A percentile compares a stretch with the other conserved stretches of the same genome.
Evolutionary conservation across 2,329 filamentous ascomycete species (phyloP).

Genomic region (Botrytis squamosa): DNA sequence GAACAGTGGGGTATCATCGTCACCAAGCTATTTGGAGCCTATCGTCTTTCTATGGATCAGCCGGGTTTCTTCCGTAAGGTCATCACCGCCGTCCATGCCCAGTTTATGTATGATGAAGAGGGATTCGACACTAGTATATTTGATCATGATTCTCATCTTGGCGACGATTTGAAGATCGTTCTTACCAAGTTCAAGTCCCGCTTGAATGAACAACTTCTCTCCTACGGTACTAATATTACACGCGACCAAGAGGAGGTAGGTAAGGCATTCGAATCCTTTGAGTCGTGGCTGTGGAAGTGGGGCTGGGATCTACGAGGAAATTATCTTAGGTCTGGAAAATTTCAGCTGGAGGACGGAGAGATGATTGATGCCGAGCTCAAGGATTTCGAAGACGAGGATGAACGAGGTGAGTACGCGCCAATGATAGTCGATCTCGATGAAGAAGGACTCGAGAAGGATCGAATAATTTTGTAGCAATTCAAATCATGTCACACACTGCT

Average conservation of each 20-base stretch:
- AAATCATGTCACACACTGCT: constrained; percentile 12
- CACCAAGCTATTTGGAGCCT: constrained; percentile 52
- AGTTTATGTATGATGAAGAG: constrained; percentile 53
- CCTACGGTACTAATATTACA: constrained; percentile 40
- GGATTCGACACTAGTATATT: constrained; percentile 48
- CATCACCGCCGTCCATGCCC: constrained; percentile 52
- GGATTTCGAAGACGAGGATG: constrained; percentile 54
- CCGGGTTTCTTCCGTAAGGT: constrained; percentile 50
- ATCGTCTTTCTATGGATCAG: constrained; percentile 44
- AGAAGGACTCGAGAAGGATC: constrained; percentile 37
- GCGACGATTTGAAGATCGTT: constrained; percentile 45
- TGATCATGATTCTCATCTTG: constrained; percentile 37
- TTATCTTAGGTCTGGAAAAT: constrained; percentile 49
- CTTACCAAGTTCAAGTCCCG: constrained; percentile 56
- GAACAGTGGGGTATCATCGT: constrained; percentile 62
- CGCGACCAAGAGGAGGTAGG: constrained; percentile 47
- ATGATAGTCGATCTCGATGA: constrained; percentile 39
- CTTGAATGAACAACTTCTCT: constrained; percentile 49
- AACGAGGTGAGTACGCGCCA: constrained; percentile 40
- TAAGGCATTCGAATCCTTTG: constrained; percentile 50
- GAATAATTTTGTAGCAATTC: constrained; percentile 33
- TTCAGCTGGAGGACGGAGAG: constrained; percentile 55
- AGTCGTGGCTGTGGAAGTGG: constrained; percentile 47
- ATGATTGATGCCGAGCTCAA: constrained; percentile 46
- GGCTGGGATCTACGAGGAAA: constrained; percentile 57